Evolutionary conservation across 768 basidiomycete genomes (phyloP).

Genomic region (Tremella yokohamensis): DNA sequence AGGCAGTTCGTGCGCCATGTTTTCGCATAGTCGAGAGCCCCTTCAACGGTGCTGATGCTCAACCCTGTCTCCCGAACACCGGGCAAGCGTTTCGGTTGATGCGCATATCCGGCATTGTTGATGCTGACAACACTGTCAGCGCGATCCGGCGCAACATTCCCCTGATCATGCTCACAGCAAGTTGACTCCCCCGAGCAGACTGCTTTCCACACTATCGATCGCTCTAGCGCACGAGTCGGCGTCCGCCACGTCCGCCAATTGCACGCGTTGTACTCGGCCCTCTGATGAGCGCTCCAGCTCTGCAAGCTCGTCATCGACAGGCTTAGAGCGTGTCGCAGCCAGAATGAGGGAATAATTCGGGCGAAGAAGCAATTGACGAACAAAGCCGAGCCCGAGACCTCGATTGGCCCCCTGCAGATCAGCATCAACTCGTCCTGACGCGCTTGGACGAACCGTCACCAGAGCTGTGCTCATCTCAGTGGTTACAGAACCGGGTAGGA

Average conservation of each 20-base stretch:
- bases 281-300: background rate
- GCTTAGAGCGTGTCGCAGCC: conserved; percentile 7
- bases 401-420: conserved; percentile 3
- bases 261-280: conserved; percentile 5
- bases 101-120: conserved; percentile 19
- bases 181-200: background rate
- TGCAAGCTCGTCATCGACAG: conserved; percentile 4
- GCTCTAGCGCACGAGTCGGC: conserved; percentile 6
- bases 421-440: no score
- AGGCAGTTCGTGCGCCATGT: conserved; percentile 11
- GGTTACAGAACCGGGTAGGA: no score
- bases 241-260: conserved; percentile 14
- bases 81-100: conserved; percentile 12
- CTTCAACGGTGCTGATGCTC: conserved; percentile 8
- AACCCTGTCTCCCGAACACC: conserved; percentile 2
- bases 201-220: background rate
- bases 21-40: conserved; percentile 13
- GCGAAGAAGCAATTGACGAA: conserved; percentile 11
- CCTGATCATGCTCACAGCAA: conserved; percentile 1
- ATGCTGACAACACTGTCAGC: conserved; percentile 14
- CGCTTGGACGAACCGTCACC: no score
- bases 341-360: conserved; percentile 12
- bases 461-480: no score
- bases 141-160: background rate
- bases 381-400: conserved; percentile 17